Base-by-base conservation (phyloP, 345 rosid genomes). In the Acer campestre region DNA sequence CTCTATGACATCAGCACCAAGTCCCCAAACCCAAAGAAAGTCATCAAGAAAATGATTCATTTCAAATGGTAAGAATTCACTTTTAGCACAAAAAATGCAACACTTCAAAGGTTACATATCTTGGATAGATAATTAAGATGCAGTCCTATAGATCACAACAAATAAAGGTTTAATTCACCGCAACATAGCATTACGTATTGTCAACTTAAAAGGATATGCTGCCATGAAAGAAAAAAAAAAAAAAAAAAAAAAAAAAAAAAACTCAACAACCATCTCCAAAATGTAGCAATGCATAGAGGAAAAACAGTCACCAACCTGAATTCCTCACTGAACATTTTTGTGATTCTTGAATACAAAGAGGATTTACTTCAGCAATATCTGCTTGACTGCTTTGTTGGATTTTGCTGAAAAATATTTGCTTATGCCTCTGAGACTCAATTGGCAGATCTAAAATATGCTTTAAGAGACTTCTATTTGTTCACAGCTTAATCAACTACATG, bases 91-190 rank as follows among this genome's bases (percentile, higher is more conserved):
- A 35, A 35, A 35, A 35, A 35, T 35, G 46, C 46, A 44, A 42
- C 23, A 40, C 42, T 42, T 67, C 17, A 44, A 42, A 67, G n/a
- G 10, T n/a, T 38, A 18, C 69, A 5, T 27, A 22, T 18, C 55
- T 10, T 44, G 18, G 46, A 42, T 20, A 68, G 46, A n/a, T 44
- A 44, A 17, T 20, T 4, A 8, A 2, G 35, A 42, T 68, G 55
- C 71, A 68, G 13, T 2, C 3, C 35, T 12, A 20, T 12, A 20
- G 31, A 44, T 42, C 31, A 44, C 6, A 67, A 44, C 0, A 40
- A 67, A n/a, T 67, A 40, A 67, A 67, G 53, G 70, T n/a, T 67
- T 67, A 67, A 67, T 67, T 40, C 42, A 70, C 73, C 42, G 7
- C 16, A 63, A 12, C 53, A 46, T 68, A 53, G 18, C 49, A 46